A percentile compares a stretch with the other conserved stretches of the same genome.
These are phyloP conservation scores for Azolla pinnata DNA, from an alignment of 75 land plant species.

Conservation along the genomic window DNA sequence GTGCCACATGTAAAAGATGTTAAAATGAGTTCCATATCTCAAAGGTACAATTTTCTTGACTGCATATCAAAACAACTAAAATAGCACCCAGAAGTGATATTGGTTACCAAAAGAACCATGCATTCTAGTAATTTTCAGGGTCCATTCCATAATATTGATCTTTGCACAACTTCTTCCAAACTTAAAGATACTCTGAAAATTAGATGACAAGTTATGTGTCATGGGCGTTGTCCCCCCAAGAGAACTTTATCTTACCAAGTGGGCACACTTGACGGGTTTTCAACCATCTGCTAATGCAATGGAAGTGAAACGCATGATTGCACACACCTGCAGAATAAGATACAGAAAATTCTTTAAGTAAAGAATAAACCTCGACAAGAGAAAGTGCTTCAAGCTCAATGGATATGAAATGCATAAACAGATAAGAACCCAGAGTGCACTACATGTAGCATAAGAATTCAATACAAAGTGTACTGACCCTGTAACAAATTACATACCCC, in stretches of 20 bases:
- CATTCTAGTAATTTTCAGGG: neutral
- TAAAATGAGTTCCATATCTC: neutral
- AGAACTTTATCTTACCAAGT: conserved; percentile 39
- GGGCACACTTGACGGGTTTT: conserved; percentile 80
- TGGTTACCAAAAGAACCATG: neutral
- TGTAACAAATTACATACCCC: conserved; percentile 54
- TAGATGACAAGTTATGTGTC: no score
- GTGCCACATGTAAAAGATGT: neutral
- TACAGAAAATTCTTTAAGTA: no score
- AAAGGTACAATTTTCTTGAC: neutral
- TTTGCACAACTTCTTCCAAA: no score
- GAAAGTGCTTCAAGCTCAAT: no score
- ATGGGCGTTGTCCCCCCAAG: no score
- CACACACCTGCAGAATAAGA: conserved; percentile 48
- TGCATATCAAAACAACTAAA: neutral
- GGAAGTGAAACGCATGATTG: conserved; percentile 85
- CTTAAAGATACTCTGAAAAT: no score
- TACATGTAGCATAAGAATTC: neutral
- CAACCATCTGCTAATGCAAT: conserved; percentile 77
- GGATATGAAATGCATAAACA: no score
- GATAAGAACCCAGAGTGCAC: neutral
- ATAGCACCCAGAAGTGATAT: neutral
- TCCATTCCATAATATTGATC: neutral
- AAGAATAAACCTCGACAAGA: no score
- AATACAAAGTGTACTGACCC: neutral